Base-by-base conservation (phyloP, 352 stramenopile species). In the Phytophthora pinifolia region DNA sequence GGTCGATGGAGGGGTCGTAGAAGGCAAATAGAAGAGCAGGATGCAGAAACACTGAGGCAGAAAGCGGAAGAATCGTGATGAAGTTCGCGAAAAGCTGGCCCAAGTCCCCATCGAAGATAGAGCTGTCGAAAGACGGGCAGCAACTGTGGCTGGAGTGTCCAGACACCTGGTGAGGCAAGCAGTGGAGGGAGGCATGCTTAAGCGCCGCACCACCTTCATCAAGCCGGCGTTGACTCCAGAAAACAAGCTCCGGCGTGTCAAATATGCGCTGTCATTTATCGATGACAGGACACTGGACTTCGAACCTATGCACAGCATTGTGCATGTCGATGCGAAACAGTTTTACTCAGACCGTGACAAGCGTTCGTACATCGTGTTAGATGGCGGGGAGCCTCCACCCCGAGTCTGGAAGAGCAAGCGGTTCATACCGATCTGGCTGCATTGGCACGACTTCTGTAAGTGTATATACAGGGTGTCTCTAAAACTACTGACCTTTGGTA, bases 311-410 rank as follows among this genome's bases (percentile, higher is more conserved):
- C 6, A 37, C 4, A 12, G 44, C 41, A 17, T 49, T 2, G 18
- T 54, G 5, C 53, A 60, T 37, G 29, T 54, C 4, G 44, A 60
- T 29, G 53, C 54, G 22, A 60, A 54, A 22, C 44, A 35, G 27
- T 60, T 53, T 9, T 34, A 44, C 10, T 34, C 12, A 14, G 32
- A 54, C 35, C 13, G 15, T 5, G 18, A 54, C 43, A 37, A n/a
- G 27, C 13, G 15, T n/a, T 48, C n/a, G 3, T 49, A 59, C 35
- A 14, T 53, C 1, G 8, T 47, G 6, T n/a, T 44, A 6, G 31
- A 47, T 8, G 53, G 34, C 17, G 44, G 48, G 36, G 20, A 20
- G 13, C 27, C 30, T 3, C 33, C 42, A 14, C 13, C 32, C 6
- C 44, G 44, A 3, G 2, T 2, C 3, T 34, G 25, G n/a, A 12